Percentiles rank a stretch among this genome's conserved stretches.
Conservation (phyloP, 352 stramenopile species). For the Phytophthora boehmeriae region DNA sequence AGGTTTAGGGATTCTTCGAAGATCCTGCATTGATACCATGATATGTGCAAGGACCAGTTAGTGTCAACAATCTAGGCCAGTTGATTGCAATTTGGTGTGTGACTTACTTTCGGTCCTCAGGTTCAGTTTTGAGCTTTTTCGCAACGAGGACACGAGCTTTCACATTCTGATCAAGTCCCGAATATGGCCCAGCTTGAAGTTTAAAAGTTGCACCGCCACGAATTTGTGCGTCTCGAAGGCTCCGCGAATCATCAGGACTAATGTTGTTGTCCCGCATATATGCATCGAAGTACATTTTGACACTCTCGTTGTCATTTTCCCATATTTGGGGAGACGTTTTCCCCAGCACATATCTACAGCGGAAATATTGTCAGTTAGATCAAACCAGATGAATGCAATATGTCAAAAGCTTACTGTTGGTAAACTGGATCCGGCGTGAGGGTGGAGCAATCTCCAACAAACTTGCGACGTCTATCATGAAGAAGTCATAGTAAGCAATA, state of each 20-base stretch:
- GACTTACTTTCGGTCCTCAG: conserved; percentile 62
- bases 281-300: conserved; percentile 82
- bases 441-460: conserved; percentile 64
- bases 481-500: background rate
- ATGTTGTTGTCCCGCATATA: conserved; percentile 84
- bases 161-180: conserved; percentile 80
- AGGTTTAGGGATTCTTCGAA: conserved; percentile 77
- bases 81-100: too few relatives aligned
- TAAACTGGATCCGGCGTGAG: conserved; percentile 58
- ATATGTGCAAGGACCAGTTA: background rate
- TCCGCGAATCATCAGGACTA: conserved; percentile 63
- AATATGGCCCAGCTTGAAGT: conserved; percentile 72
- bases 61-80: background rate
- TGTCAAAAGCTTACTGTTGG: conserved; percentile 49
- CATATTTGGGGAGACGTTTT: conserved; percentile 66
- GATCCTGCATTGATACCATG: conserved; percentile 31
- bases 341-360: conserved; percentile 67
- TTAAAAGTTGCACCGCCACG: conserved; percentile 83
- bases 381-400: background rate
- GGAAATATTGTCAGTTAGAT: conserved; percentile 2
- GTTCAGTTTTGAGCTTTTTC: conserved; percentile 77
- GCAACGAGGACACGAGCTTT: conserved; percentile 81
- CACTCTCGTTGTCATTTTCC: conserved; percentile 81
- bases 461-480: conserved; percentile 52
- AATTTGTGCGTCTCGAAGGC: conserved; percentile 68